A percentile compares a stretch with the other conserved stretches of the same genome.
phyloP scores from a whole-genome alignment of 108 stramenopile genomes.

The Pseudonitzschia delicatissima region DNA sequence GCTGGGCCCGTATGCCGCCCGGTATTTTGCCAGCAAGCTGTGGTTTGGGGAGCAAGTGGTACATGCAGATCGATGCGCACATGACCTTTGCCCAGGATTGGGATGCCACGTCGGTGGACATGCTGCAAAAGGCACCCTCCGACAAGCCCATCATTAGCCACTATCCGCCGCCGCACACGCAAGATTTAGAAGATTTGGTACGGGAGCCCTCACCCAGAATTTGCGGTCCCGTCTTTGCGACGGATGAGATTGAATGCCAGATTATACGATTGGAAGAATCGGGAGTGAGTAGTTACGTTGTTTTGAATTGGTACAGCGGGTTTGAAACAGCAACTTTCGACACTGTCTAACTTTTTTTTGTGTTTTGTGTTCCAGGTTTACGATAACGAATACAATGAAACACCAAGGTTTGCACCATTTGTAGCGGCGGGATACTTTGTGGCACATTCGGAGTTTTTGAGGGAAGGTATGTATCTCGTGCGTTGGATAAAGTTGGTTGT shows the following conservation, averaged over 20 bases:
- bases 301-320: no score
- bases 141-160: slow-evolving; percentile 87
- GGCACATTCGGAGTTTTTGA: slow-evolving; percentile 48
- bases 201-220: slow-evolving; percentile 54
- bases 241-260: slow-evolving; percentile 81
- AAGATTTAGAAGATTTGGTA: slow-evolving; percentile 46
- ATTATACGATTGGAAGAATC: slow-evolving; percentile 84
- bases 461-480: slow-evolving; percentile 20
- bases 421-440: slow-evolving; percentile 81
- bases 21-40: slow-evolving; percentile 89
- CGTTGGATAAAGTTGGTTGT: not conserved
- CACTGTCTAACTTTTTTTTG: not conserved
- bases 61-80: slow-evolving; percentile 96
- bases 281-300: slow-evolving; percentile 20
- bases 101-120: slow-evolving; percentile 80
- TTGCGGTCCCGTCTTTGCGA: slow-evolving; percentile 86
- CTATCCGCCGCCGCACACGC: slow-evolving; percentile 78
- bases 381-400: slow-evolving; percentile 53
- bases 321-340: not conserved
- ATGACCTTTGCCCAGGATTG: slow-evolving; percentile 76
- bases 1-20: slow-evolving; percentile 91
- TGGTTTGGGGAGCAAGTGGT: slow-evolving; percentile 95
- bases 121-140: slow-evolving; percentile 75
- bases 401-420: slow-evolving; percentile 81
- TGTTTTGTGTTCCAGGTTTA: slow-evolving; percentile 31